Percentiles rank a stretch among this genome's conserved stretches.
These are phyloP conservation scores for Alternaria sp. DNA, from an alignment of 2,329 filamentous ascomycete genomes.

Conservation along the genomic window DNA sequence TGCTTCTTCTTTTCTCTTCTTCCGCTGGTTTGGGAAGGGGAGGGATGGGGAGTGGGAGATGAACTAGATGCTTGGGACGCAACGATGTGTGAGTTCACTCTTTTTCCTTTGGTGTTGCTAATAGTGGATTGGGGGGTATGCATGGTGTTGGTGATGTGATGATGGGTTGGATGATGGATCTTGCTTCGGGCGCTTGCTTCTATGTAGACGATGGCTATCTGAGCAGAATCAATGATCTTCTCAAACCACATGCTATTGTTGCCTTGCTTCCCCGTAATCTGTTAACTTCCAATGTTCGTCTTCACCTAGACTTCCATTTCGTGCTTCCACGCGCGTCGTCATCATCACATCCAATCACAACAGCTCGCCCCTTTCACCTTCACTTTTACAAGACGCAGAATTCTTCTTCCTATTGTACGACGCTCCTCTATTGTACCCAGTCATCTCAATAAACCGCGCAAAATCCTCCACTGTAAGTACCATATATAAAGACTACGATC, in stretches of 20 bases:
- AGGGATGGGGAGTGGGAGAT: slow-evolving; percentile 27
- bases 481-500: neutral
- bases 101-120: neutral
- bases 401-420: neutral
- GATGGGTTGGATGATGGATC: neutral
- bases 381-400: neutral
- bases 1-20: no score
- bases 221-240: neutral
- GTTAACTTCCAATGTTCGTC: rapidly evolving
- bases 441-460: neutral
- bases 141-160: neutral
- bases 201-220: neutral
- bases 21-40: no score
- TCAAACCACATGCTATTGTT: neutral
- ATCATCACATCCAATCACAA: neutral
- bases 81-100: slow-evolving; percentile 1
- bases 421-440: neutral
- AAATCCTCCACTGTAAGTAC: neutral
- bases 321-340: neutral
- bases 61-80: slow-evolving; percentile 47
- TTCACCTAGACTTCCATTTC: neutral
- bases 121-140: neutral
- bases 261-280: neutral
- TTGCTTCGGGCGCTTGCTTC: neutral
- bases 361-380: neutral